These are phyloP conservation scores for Pelargonium exstipulatum DNA, from an alignment of 441 rosid genomes.

Conservation along the genomic window DNA sequence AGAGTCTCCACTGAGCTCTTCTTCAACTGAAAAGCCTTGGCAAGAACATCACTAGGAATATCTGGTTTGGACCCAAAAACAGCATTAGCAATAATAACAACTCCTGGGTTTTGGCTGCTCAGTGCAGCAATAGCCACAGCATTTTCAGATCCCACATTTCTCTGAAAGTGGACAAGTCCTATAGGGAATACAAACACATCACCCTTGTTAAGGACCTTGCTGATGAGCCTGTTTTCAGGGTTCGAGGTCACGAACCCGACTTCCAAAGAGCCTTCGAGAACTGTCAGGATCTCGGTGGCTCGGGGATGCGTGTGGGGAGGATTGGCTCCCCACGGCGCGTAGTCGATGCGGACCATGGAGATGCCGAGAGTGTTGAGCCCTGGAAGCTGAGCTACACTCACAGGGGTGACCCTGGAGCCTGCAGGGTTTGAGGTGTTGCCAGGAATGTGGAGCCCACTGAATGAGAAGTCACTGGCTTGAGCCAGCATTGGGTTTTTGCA, in stretches of 20 bases:
- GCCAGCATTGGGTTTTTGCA: conserved; percentile 12
- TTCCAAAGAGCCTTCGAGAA: conserved; percentile 9
- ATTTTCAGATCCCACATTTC: not conserved
- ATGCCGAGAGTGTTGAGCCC: conserved; percentile 25
- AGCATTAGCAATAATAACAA: not conserved
- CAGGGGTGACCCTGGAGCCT: conserved; percentile 16
- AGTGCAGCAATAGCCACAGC: not conserved
- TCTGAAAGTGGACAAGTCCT: conserved; percentile 5
- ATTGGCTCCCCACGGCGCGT: conserved; percentile 15
- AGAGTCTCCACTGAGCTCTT: not conserved
- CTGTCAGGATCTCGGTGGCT: conserved; percentile 20
- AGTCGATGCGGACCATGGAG: conserved; percentile 16
- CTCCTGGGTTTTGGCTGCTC: not conserved
- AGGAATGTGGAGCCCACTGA: conserved; percentile 8
- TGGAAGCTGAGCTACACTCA: conserved; percentile 9
- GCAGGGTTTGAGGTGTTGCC: conserved; percentile 14
- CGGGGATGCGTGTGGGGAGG: conserved; percentile 19
- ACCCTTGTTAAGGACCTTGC: conserved; percentile 12
- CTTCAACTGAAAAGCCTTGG: not conserved
- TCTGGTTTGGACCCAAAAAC: not conserved
- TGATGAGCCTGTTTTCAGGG: conserved; percentile 16
- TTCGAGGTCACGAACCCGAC: conserved; percentile 19
- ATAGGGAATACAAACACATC: conserved; percentile 18
- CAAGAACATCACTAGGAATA: not conserved
- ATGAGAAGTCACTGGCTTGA: conserved; percentile 19